Evolutionary conservation across 139 green algal species (phyloP).

Genomic region (Marvania coccoides): DNA sequence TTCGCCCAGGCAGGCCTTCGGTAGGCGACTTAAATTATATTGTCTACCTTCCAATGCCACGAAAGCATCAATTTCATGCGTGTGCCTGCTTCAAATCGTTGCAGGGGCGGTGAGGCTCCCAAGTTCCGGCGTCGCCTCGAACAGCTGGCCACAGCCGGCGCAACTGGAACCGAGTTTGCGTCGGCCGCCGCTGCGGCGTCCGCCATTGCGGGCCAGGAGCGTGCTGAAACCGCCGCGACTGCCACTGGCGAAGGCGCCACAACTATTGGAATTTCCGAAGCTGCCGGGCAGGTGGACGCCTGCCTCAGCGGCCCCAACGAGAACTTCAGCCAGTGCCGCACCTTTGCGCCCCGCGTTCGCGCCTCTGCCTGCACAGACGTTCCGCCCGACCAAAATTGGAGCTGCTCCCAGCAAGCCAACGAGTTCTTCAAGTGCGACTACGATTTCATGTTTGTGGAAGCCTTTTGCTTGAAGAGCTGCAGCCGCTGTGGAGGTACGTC

Average conservation of each 20-base stretch:
- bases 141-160: neutral
- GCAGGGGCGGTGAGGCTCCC: no score
- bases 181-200: neutral
- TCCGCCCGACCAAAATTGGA: neutral
- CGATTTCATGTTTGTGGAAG: slow-evolving; percentile 11
- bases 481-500: slow-evolving; percentile 20
- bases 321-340: slow-evolving; percentile 3
- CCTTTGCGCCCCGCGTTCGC: slow-evolving; percentile 4
- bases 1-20: no score
- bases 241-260: slow-evolving; percentile 2
- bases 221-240: neutral
- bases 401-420: slow-evolving; percentile 13
- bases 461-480: slow-evolving; percentile 19
- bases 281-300: neutral
- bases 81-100: no score
- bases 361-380: slow-evolving; percentile 19
- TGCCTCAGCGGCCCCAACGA: slow-evolving; percentile 7
- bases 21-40: no score
- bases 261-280: slow-evolving; percentile 5
- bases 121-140: no score
- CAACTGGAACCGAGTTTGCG: neutral
- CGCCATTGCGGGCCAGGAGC: neutral
- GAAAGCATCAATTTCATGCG: no score
- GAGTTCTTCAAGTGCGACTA: slow-evolving; percentile 20
- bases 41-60: no score